Conservation (phyloP, 2,329 filamentous ascomycete genomes). For the Ambrosiella xylebori region DNA sequence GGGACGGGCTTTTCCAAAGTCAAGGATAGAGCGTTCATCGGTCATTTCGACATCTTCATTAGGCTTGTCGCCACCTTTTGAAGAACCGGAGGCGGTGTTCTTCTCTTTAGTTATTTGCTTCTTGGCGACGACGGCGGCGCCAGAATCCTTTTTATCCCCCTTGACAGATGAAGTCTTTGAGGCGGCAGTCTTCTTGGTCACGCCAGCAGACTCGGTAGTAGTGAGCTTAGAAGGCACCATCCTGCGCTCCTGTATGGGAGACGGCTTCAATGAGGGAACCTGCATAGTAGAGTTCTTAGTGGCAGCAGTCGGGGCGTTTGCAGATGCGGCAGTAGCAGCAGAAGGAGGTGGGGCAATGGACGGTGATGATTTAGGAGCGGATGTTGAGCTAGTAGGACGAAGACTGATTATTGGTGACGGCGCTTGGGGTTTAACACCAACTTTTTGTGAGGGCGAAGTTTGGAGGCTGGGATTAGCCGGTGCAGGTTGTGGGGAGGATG, state of each 20-base stretch:
- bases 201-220: neutral
- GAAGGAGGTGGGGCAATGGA: neutral
- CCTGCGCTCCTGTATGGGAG: conserved; percentile 12
- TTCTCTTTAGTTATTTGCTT: conserved; percentile 15
- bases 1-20: conserved; percentile 41
- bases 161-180: conserved; percentile 22
- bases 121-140: conserved; percentile 17
- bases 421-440: neutral
- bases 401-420: neutral
- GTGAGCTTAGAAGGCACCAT: conserved; percentile 4
- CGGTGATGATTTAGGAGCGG: neutral
- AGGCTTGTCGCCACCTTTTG: conserved; percentile 35
- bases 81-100: conserved; percentile 26
- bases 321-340: neutral
- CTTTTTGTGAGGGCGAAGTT: neutral
- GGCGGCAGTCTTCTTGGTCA: conserved; percentile 9
- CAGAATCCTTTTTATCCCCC: conserved; percentile 31
- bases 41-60: conserved; percentile 30
- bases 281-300: conserved; percentile 4
- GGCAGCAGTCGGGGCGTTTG: neutral
- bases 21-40: conserved; percentile 36
- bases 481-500: conserved; percentile 11
- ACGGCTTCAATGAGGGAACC: conserved; percentile 12
- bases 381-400: neutral
- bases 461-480: neutral